Conservation (phyloP, 768 basidiomycete genomes). For the Phanerodontia chrysosporium region DNA sequence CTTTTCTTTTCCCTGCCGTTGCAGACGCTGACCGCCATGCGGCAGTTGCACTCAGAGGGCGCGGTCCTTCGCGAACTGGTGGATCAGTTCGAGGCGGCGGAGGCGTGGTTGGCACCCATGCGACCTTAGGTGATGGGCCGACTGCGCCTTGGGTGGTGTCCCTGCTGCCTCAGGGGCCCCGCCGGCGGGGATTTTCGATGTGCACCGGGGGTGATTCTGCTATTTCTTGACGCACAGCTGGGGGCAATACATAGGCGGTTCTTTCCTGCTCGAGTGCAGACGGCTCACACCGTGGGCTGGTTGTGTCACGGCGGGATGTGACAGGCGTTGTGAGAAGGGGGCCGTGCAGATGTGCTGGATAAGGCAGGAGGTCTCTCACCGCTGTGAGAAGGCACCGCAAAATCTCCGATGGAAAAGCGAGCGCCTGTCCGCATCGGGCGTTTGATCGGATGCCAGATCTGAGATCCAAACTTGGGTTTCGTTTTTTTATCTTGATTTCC, state of each 20-base stretch:
- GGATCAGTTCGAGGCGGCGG: conserved; percentile 94
- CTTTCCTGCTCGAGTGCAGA: conserved; percentile 2
- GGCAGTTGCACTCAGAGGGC: conserved; percentile 80
- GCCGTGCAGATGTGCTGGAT: conserved; percentile 8
- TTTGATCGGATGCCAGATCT: conserved; percentile 16
- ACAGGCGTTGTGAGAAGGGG: conserved; percentile 1
- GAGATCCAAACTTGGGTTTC: conserved; percentile 9
- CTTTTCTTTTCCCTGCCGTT: conserved; percentile 2
- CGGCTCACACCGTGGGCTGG: conserved; percentile 7
- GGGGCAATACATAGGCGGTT: not conserved
- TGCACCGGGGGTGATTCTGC: not conserved
- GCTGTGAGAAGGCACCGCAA: conserved; percentile 15
- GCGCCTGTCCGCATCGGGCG: conserved; percentile 9
- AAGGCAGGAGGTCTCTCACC: conserved; percentile 6
- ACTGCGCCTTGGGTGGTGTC: too few species aligned
- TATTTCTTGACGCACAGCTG: not conserved
- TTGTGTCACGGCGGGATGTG: not conserved
- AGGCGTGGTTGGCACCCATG: conserved; percentile 92
- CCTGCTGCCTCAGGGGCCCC: not conserved
- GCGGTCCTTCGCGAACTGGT: conserved; percentile 83
- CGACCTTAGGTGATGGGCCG: conserved; percentile 58
- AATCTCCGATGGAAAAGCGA: conserved; percentile 22
- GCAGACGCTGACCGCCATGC: conserved; percentile 83
- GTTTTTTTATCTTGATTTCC: conserved; percentile 13
- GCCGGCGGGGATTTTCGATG: not conserved